phyloP scores from a whole-genome alignment of 2,329 filamentous ascomycete genomes.

The Trematosphaeria pertusa region DNA sequence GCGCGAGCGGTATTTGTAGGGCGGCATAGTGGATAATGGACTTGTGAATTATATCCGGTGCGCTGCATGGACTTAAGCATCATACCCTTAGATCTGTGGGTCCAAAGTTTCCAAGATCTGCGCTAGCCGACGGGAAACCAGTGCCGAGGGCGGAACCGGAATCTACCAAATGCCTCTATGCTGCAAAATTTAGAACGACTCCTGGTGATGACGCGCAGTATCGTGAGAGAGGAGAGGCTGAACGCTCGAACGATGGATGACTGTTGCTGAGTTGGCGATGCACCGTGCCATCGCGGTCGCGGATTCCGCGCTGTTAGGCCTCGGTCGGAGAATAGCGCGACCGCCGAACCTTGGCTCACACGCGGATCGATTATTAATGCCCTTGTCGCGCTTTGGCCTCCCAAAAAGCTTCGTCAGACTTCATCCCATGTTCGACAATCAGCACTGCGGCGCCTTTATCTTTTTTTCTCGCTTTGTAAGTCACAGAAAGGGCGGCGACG shows the following conservation, averaged over 20 bases:
- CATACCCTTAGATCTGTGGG: too few species aligned
- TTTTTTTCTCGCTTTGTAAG: too few species aligned
- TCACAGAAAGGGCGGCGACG: too few species aligned
- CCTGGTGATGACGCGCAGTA: not conserved
- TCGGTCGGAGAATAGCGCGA: not conserved
- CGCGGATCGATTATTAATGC: not conserved
- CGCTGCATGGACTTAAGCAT: not conserved
- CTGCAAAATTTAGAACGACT: not conserved
- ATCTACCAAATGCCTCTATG: not conserved
- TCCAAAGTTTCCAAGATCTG: not conserved
- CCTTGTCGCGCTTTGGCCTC: not conserved
- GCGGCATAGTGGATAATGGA: not conserved
- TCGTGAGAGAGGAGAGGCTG: not conserved
- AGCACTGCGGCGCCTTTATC: too few species aligned
- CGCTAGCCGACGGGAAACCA: not conserved
- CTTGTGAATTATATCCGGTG: not conserved
- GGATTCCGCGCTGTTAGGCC: not conserved
- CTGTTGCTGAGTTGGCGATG: not conserved
- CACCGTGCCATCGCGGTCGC: not conserved
- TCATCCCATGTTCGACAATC: too few species aligned
- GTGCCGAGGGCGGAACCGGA: not conserved
- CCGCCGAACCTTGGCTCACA: too few species aligned
- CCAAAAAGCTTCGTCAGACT: not conserved
- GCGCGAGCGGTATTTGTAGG: constrained; percentile 1
- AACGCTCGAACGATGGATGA: not conserved